phyloP scores from a whole-genome alignment of 2,329 filamentous ascomycete species.

The Diaporthe humulicola region DNA sequence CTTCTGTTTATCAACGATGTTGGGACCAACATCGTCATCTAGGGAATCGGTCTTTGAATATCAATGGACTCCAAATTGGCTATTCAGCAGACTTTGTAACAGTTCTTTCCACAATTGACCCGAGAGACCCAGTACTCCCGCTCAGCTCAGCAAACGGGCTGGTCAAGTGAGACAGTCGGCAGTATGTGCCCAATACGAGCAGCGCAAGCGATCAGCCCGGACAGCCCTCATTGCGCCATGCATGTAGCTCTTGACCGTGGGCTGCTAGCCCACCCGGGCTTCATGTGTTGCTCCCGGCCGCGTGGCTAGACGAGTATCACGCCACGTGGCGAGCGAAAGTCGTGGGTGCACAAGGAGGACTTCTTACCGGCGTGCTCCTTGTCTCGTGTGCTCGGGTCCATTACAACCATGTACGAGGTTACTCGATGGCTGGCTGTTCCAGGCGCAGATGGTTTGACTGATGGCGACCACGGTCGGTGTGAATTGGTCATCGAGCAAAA shows the following conservation, averaged over 20 bases:
- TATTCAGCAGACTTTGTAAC: background rate
- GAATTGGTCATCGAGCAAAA: background rate
- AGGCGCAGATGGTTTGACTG: background rate
- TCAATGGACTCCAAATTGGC: background rate
- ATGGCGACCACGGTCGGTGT: no score
- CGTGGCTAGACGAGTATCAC: background rate
- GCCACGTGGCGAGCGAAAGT: constrained; percentile 20
- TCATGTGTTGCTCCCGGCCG: background rate
- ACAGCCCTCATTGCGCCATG: background rate
- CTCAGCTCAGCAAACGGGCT: constrained; percentile 4
- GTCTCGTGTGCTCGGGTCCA: background rate
- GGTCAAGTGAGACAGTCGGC: background rate
- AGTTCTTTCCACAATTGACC: no score
- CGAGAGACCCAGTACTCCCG: no score
- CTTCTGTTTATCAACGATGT: background rate
- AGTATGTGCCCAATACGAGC: background rate
- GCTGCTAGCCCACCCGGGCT: background rate
- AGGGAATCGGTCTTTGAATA: background rate
- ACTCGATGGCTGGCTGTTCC: background rate
- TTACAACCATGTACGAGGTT: no score
- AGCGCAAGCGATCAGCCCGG: constrained; percentile 3
- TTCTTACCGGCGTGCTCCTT: background rate
- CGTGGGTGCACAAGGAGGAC: background rate
- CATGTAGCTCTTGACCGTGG: background rate
- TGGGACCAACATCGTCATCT: background rate